Evolutionary conservation across 495 filamentous ascomycete genomes (phyloP), one percentile per base, ranked within the genome.

Genomic region (Lasiosphaeria ovina): DNA sequence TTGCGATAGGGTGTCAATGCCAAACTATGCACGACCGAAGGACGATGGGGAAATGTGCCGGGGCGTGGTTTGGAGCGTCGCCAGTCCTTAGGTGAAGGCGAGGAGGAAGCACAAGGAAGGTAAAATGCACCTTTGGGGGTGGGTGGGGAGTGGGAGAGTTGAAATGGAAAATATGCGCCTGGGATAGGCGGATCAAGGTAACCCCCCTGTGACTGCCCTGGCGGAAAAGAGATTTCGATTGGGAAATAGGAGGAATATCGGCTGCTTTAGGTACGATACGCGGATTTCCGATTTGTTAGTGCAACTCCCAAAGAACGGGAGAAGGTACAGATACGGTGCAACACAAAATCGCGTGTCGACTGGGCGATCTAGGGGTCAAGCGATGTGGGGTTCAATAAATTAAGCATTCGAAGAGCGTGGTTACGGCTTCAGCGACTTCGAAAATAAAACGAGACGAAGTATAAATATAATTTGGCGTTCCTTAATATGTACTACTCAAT

Each of bases 21-120:
- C 32, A 24, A 36, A 32, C 44, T 9, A 47, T 47, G 44, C 44
- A n/a, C 12, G 44, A n/a, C 44, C 12, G 44, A 14, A 9, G 44
- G 16, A 47, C 16, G 8, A 51, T 32, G 1, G 17, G 14, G 50
- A 53, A 47, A 14, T 11, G 6, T 9, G 16, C 12, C 12, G 44
- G 6, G 44, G 44, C 24, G 44, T 51, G 40, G 42, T 38, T 47
- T 34, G 38, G 58, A 42, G 47, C 51, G 55, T 61, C 34, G 36
- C 58, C 51, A 55, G 53, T 47, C 44, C 12, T n/a, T 47, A 3
- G 12, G 44, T 7, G 8, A 12, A 8, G 38, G 38, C 4, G 16
- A n/a, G 44, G 44, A 47, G 44, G 44, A 14, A 11, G 44, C 12
- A 7, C 12, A 47, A 14, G 8, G 44, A 47, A 47, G 12, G 14